A percentile compares a stretch with the other conserved stretches of the same genome.
Evolutionary conservation across 768 basidiomycete genomes (phyloP).

Genomic region (Phanerochaete carnosa): DNA sequence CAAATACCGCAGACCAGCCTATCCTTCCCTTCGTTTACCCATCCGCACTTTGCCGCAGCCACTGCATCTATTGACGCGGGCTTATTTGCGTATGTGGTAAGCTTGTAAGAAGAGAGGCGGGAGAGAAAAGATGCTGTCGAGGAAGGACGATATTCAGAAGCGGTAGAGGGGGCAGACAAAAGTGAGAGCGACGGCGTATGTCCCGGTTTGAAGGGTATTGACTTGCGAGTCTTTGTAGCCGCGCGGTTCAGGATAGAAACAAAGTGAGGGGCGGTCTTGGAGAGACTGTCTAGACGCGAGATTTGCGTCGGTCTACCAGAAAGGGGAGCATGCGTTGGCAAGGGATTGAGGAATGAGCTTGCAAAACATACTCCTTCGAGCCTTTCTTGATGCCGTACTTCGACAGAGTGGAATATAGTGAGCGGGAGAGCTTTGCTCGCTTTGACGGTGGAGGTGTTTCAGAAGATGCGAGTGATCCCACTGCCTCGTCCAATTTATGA

Average conservation of each 20-base stretch:
- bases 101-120: conserved; percentile 74
- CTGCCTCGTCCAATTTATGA: conserved; percentile 63
- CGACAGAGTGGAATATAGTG: conserved; percentile 73
- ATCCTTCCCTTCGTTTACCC: conserved; percentile 82
- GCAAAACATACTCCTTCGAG: conserved; percentile 25
- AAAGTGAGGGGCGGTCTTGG: conserved; percentile 66
- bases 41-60: conserved; percentile 78
- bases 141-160: conserved; percentile 74
- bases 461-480: conserved; percentile 29
- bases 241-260: conserved; percentile 69
- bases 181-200: conserved; percentile 21
- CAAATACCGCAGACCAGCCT: conserved; percentile 73
- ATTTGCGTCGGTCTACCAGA: conserved; percentile 13
- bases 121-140: conserved; percentile 70
- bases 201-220: conserved; percentile 43
- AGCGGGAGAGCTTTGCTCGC: conserved; percentile 52
- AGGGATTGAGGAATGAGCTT: conserved; percentile 2
- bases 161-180: conserved; percentile 28
- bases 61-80: conserved; percentile 72
- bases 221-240: conserved; percentile 50
- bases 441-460: conserved; percentile 42
- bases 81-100: conserved; percentile 79
- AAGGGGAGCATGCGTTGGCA: background rate
- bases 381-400: conserved; percentile 72
- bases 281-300: conserved; percentile 31